Evolutionary conservation across 2,329 filamentous ascomycete species (phyloP).

Genomic region (Colletotrichum abscissum): DNA sequence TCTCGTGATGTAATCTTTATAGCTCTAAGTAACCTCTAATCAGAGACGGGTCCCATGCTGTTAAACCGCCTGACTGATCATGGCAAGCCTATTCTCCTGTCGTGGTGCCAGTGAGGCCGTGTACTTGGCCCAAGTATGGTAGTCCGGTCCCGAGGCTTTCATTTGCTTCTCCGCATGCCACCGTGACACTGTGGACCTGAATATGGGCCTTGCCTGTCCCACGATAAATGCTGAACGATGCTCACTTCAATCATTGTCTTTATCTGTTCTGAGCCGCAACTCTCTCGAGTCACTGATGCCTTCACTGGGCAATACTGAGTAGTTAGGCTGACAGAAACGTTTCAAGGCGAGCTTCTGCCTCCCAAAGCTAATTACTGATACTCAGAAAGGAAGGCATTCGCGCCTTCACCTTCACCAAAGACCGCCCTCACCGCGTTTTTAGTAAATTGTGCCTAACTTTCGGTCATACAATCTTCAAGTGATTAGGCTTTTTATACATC

Average conservation of each 20-base stretch:
- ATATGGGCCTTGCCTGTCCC: not conserved
- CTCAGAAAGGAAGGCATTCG: not conserved
- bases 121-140: not conserved
- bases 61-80: too few species aligned
- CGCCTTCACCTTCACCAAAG: not conserved
- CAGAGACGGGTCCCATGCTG: too few species aligned
- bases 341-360: too few species aligned
- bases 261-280: not conserved
- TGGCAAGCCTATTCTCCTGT: too few species aligned
- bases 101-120: not conserved
- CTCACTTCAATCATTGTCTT: too few species aligned
- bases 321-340: not conserved
- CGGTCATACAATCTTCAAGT: not conserved
- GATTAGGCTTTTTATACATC: not conserved
- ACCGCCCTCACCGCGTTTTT: not conserved
- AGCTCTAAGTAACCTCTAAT: too few species aligned
- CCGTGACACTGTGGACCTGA: not conserved
- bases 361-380: not conserved
- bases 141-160: not conserved
- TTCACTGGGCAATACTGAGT: too few species aligned
- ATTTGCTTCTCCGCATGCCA: not conserved
- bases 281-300: too few species aligned
- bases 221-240: too few species aligned
- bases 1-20: too few species aligned
- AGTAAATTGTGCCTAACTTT: not conserved